Evolutionary conservation across 352 stramenopile species (phyloP), one percentile per base, ranked within the genome.

Genomic region (Phytophthora hibernalis): DNA sequence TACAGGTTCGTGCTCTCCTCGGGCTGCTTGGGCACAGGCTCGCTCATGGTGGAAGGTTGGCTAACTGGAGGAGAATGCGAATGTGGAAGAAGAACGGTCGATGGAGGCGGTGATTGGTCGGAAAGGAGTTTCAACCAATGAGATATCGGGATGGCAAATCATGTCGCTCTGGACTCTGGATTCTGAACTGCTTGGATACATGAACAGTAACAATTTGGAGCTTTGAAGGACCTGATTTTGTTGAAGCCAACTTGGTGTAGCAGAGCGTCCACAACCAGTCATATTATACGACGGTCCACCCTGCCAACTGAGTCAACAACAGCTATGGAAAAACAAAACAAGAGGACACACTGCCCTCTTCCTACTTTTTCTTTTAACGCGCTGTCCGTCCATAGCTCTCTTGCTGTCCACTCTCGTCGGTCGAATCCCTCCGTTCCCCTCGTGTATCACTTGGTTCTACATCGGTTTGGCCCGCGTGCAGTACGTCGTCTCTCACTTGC

Each of bases 1-100:
- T 96, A 97, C 54, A 91, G 88, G 75, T 97, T 92, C 28, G 85
- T 74, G 53, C 18, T 75, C 49, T 89, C 82, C 20, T 80, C 70
- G 11, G 83, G 87, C 56, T 79, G 58, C 31, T 84, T 85, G 8
- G 79, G 66, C 65, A 85, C 69, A 5, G 74, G 53, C 40, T 84
- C 75, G 64, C 74, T 88, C 83, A 91, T 93, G 49, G 37, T 65
- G 20, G 52, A 35, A 18, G 24, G 31, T 20, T 6, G 15, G 37
- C 5, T 13, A 5, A 35, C 54, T 54, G 42, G 58, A 30, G 45
- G 65, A 61, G 44, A 70, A 67, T 58, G 45, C 22, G 11, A 43
- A 55, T 66, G 35, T 65, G 65, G 45, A 72, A 68, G 60, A 69
- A 65, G 24, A 61, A 58, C 16, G 44, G n/a, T n/a, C n/a, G n/a